Evolutionary conservation across 2,329 filamentous ascomycete species (phyloP).

Genomic region (Lomentospora prolificans): DNA sequence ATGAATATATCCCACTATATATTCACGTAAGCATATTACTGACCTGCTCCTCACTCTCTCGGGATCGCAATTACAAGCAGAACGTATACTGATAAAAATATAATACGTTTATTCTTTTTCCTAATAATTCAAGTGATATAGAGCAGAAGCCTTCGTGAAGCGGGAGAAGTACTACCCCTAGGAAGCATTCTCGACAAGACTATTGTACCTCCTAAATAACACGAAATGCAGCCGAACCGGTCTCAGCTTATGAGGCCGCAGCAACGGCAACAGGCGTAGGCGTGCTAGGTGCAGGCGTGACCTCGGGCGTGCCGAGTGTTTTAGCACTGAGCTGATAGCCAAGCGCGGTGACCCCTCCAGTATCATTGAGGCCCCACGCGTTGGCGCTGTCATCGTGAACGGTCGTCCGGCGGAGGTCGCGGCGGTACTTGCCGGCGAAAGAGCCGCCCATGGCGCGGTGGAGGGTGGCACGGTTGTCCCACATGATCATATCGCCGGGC

Average conservation of each 20-base stretch:
- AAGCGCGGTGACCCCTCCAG: constrained; percentile 4
- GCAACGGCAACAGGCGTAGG: not conserved
- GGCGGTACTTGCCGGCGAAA: constrained; percentile 35
- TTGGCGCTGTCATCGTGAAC: constrained; percentile 35
- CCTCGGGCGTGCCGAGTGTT: not conserved
- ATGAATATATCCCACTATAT: not conserved
- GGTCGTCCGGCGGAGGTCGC: constrained; percentile 47
- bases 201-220: not conserved
- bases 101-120: not conserved
- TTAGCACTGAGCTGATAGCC: constrained; percentile 5
- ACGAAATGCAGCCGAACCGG: not conserved
- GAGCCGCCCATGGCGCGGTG: constrained; percentile 39
- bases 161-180: not conserved
- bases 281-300: constrained; percentile 4
- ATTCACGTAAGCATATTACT: not conserved
- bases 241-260: not conserved
- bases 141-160: not conserved
- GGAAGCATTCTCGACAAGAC: not conserved
- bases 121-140: not conserved
- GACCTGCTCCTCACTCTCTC: not conserved
- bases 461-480: constrained; percentile 49
- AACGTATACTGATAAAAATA: not conserved
- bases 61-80: not conserved
- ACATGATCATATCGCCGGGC: constrained; percentile 42
- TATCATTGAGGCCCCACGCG: constrained; percentile 28